These are phyloP conservation scores for Vicia villosa DNA, from an alignment of 306 rosid genomes.

Conservation along the genomic window DNA sequence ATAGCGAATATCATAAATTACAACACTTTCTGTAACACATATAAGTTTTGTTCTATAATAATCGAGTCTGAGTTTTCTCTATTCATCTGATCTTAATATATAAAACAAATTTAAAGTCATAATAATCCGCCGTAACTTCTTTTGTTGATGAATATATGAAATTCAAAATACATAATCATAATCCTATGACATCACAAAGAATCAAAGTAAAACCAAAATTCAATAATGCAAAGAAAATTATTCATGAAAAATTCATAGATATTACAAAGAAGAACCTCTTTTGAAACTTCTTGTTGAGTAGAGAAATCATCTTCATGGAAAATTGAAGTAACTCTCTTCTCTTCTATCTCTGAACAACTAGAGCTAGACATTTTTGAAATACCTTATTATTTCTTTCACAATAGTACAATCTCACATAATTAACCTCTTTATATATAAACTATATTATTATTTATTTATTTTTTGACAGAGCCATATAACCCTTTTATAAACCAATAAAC, in stretches of 20 bases:
- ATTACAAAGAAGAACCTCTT: conserved; percentile 31
- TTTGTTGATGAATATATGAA: not conserved
- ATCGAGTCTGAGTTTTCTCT: too few relatives aligned
- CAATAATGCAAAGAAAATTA: not conserved
- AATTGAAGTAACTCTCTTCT: conserved; percentile 43
- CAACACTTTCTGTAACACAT: not conserved
- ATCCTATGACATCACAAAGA: not conserved
- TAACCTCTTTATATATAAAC: conserved; percentile 26
- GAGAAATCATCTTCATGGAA: conserved; percentile 7
- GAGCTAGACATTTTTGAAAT: conserved; percentile 45
- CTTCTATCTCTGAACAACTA: conserved; percentile 24
- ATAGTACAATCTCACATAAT: conserved; percentile 25
- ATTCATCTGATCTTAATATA: too few relatives aligned
- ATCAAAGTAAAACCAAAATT: not conserved
- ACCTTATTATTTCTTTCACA: conserved; percentile 12
- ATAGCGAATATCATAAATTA: not conserved
- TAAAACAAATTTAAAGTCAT: too few relatives aligned
- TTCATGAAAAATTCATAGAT: not conserved
- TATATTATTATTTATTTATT: not conserved
- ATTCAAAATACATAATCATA: conserved; percentile 18
- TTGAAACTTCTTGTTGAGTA: conserved; percentile 26
- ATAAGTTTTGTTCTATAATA: not conserved
- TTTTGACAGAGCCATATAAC: conserved; percentile 1
- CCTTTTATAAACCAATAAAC: conserved; percentile 31
- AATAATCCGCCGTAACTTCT: too few relatives aligned